A percentile compares a stretch with the other conserved stretches of the same genome.
Conservation (phyloP, 176 grass and related monocot genomes). For the Avena sativa region DNA sequence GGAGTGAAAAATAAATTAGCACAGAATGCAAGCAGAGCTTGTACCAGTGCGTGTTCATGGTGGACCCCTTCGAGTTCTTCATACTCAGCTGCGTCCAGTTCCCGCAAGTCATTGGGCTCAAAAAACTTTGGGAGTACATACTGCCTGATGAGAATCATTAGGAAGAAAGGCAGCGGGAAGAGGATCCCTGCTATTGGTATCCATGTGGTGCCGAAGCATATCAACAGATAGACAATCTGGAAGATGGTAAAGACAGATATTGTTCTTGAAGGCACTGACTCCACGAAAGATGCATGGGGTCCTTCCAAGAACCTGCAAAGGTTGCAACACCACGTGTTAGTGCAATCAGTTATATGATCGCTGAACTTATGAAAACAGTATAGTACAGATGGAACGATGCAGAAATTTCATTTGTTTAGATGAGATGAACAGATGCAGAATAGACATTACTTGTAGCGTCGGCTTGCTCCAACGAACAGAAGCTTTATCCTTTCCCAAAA, state of each 20-base stretch:
- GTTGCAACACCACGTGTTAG: neutral
- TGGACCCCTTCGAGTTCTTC: constrained; percentile 74
- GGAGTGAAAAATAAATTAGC: neutral
- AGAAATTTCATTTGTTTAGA: constrained; percentile 21
- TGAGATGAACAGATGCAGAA: constrained; percentile 12
- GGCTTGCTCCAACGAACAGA: constrained; percentile 66
- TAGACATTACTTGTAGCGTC: constrained; percentile 74
- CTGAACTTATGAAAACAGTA: neutral
- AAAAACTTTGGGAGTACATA: constrained; percentile 84
- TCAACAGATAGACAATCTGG: constrained; percentile 77
- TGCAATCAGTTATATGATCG: neutral
- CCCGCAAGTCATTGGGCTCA: constrained; percentile 56
- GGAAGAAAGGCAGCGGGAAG: constrained; percentile 90
- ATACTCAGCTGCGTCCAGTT: constrained; percentile 92
- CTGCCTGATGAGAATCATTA: constrained; percentile 83
- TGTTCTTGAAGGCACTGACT: constrained; percentile 61
- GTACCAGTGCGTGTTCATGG: constrained; percentile 50
- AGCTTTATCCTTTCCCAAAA: constrained; percentile 90
- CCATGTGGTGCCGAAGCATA: constrained; percentile 95
- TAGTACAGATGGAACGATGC: neutral
- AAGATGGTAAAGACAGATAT: constrained; percentile 74
- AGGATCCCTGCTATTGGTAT: constrained; percentile 88
- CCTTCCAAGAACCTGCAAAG: constrained; percentile 82
- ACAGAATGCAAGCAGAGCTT: neutral
- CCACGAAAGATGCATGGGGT: constrained; percentile 85